Conservation (phyloP, 805 yeast genomes). For the Saccharomycopsis sp. region DNA sequence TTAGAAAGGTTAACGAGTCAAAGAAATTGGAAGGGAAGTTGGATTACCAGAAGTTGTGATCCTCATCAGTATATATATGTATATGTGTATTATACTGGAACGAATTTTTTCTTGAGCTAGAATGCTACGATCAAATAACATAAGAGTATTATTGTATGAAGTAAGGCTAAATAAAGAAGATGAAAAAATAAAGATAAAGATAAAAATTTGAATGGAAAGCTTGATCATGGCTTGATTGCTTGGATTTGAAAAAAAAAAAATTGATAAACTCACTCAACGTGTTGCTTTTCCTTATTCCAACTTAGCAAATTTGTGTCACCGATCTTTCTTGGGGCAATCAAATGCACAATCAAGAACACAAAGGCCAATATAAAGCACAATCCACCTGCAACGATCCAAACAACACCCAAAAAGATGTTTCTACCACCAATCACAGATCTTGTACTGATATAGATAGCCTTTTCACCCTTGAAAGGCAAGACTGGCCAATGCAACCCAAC, state of each 20-base stretch:
- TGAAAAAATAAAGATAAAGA: too few species aligned
- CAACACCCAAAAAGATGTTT: conserved; percentile 60
- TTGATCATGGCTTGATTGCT: too few species aligned
- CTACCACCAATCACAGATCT: conserved; percentile 71
- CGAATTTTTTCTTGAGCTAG: too few species aligned
- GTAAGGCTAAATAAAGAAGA: too few species aligned
- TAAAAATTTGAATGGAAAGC: too few species aligned
- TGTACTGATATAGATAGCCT: conserved; percentile 58
- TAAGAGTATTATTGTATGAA: too few species aligned
- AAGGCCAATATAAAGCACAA: conserved; percentile 53
- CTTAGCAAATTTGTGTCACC: conserved; percentile 66
- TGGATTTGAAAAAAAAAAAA: too few species aligned
- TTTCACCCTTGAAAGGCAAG: conserved; percentile 54
- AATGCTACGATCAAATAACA: too few species aligned
- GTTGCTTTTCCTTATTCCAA: conserved; percentile 49
- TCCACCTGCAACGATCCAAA: conserved; percentile 71
- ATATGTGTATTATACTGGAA: too few species aligned
- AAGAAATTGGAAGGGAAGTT: conserved; percentile 95
- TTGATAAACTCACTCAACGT: too few species aligned
- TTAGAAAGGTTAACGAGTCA: conserved; percentile 91
- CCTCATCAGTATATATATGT: too few species aligned
- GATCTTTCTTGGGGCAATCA: conserved; percentile 57
- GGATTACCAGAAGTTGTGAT: conserved; percentile 82
- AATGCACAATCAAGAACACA: conserved; percentile 42
- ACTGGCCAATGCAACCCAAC: conserved; percentile 80